A percentile compares a stretch with the other conserved stretches of the same genome.
These are phyloP conservation scores for Mycosphaerella sp. DNA, from an alignment of 2,329 filamentous ascomycete species.

Conservation along the genomic window DNA sequence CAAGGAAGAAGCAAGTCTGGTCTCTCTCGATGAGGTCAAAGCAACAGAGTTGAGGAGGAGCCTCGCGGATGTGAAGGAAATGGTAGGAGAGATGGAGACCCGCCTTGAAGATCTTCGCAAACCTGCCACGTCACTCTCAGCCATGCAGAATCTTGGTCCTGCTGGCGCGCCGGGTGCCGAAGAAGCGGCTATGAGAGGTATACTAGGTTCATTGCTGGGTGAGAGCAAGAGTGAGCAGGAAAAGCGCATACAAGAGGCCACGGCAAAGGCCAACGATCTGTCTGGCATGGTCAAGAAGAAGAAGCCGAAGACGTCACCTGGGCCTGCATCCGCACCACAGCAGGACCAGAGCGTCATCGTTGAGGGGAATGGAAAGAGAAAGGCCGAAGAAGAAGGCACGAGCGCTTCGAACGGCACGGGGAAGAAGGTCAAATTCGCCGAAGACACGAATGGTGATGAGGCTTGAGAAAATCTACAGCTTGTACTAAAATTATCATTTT, in stretches of 20 bases:
- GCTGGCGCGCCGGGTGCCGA: constrained; percentile 40
- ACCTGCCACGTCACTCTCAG: constrained; percentile 53
- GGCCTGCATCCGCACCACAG: constrained; percentile 2
- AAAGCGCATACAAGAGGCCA: constrained; percentile 63
- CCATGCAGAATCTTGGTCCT: constrained; percentile 39
- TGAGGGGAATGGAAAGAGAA: constrained; percentile 29
- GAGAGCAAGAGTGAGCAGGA: constrained; percentile 55
- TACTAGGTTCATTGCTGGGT: constrained; percentile 59
- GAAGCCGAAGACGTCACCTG: constrained; percentile 27
- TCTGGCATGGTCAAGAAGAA: constrained; percentile 67
- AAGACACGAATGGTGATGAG: neutral
- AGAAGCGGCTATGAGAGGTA: constrained; percentile 48
- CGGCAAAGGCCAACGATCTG: constrained; percentile 66
- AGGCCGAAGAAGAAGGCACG: constrained; percentile 19
- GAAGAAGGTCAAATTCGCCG: constrained; percentile 28
- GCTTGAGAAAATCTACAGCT: neutral
- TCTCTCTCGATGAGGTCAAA: constrained; percentile 46
- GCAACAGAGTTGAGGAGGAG: constrained; percentile 57
- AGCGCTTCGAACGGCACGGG: constrained; percentile 12
- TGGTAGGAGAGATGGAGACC: constrained; percentile 72
- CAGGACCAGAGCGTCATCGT: constrained; percentile 12
- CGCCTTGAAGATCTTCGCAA: constrained; percentile 64
- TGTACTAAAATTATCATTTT: neutral
- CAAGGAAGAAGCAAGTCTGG: constrained; percentile 61
- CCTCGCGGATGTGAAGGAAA: constrained; percentile 68